Evolutionary conservation across 2,329 filamentous ascomycete genomes (phyloP).

Genomic region (Calonectria honghensis): DNA sequence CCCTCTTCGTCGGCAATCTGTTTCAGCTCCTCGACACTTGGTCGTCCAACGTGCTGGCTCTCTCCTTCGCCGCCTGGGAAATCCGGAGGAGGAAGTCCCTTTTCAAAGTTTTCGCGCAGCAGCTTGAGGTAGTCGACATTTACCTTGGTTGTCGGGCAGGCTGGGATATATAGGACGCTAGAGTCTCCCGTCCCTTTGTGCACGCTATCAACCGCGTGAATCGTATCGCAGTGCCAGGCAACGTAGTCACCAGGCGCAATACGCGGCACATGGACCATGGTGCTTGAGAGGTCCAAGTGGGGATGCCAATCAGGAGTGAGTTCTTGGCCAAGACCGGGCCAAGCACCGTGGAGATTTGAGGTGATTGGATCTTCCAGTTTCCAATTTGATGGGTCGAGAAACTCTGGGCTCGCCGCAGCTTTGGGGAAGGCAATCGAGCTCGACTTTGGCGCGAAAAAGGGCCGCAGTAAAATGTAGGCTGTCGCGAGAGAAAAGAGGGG

Average conservation of each 20-base stretch:
- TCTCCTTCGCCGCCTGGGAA: slow-evolving; percentile 85
- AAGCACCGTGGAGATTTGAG: slow-evolving; percentile 81
- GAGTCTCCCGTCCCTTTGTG: slow-evolving; percentile 84
- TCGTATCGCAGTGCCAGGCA: slow-evolving; percentile 88
- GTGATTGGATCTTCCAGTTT: slow-evolving; percentile 68
- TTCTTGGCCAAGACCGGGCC: slow-evolving; percentile 82
- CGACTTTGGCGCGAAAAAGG: slow-evolving; percentile 80
- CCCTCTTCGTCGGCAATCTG: slow-evolving; percentile 7
- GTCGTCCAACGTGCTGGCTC: slow-evolving; percentile 69
- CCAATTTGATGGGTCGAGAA: slow-evolving; percentile 76
- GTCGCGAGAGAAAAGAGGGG: slow-evolving; percentile 85
- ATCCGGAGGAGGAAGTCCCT: slow-evolving; percentile 80
- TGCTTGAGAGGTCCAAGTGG: slow-evolving; percentile 79
- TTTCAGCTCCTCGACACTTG: slow-evolving; percentile 60
- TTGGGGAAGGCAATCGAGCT: slow-evolving; percentile 50
- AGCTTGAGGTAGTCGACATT: slow-evolving; percentile 83
- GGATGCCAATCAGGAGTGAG: slow-evolving; percentile 80
- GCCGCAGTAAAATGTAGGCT: slow-evolving; percentile 86
- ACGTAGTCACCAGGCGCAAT: slow-evolving; percentile 86
- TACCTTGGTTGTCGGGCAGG: slow-evolving; percentile 84
- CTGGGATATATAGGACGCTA: slow-evolving; percentile 91
- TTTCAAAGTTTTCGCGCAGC: slow-evolving; percentile 82
- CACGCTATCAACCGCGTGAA: slow-evolving; percentile 88
- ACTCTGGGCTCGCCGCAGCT: slow-evolving; percentile 54
- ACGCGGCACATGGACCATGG: slow-evolving; percentile 81